These are phyloP conservation scores for Monotropa hypopitys DNA, from an alignment of 179 eudicot genomes.

Conservation along the genomic window DNA sequence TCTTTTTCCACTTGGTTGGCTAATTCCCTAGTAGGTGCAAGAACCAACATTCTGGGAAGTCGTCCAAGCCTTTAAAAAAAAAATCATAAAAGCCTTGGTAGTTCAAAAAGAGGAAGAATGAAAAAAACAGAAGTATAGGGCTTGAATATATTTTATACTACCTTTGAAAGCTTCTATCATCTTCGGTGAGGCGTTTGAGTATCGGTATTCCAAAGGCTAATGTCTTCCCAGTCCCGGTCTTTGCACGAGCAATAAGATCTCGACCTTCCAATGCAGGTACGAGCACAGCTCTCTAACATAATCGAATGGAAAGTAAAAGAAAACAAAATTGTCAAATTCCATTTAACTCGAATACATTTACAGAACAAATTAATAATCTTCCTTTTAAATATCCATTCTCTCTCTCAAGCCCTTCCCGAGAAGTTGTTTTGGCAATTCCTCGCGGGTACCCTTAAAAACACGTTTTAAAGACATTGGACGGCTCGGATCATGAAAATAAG, in stretches of 20 bases:
- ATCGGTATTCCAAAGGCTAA: constrained; percentile 90
- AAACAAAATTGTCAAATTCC: background rate
- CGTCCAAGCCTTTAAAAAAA: constrained; percentile 52
- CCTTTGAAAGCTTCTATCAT: constrained; percentile 40
- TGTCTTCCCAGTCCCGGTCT: constrained; percentile 96
- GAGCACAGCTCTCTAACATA: constrained; percentile 72
- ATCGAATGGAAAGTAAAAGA: background rate
- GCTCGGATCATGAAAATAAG: too few species aligned
- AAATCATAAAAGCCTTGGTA: background rate
- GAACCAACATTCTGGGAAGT: constrained; percentile 71
- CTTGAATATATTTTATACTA: constrained; percentile 14
- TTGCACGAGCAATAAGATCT: constrained; percentile 89
- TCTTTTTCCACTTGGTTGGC: constrained; percentile 95
- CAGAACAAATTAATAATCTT: background rate
- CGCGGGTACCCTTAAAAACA: too few species aligned
- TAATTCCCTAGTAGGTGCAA: constrained; percentile 94
- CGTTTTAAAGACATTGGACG: too few species aligned
- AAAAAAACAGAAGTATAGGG: background rate
- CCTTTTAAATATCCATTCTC: too few species aligned
- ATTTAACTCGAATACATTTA: background rate
- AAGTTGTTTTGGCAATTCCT: too few species aligned
- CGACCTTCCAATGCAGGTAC: constrained; percentile 80
- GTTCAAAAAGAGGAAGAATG: background rate
- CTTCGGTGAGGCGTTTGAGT: constrained; percentile 52
- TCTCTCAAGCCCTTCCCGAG: too few species aligned